Conservation (phyloP, 2,329 filamentous ascomycete genomes). For the Ophiostoma pallidulum region DNA sequence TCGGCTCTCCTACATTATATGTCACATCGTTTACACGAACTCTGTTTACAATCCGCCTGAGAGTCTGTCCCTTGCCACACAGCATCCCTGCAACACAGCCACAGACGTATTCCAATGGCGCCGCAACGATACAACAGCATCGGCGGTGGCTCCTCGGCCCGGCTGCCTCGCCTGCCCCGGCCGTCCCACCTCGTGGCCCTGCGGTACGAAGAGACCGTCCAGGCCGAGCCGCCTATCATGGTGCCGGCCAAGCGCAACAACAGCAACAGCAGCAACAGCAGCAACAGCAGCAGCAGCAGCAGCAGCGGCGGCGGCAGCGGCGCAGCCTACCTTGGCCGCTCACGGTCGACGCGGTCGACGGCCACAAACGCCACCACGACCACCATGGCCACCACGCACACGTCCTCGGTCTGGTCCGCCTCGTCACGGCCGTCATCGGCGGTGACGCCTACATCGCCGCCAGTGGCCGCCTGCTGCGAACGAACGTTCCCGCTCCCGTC, state of each 20-base stretch:
- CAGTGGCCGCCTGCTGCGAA: background rate
- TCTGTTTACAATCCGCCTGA: too few species aligned
- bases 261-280: background rate
- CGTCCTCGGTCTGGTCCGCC: conserved; percentile 20
- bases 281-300: background rate
- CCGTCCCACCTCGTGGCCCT: conserved; percentile 39
- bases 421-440: conserved; percentile 15
- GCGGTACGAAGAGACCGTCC: conserved; percentile 52
- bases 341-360: conserved; percentile 19
- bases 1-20: background rate
- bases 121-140: conserved; percentile 34
- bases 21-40: background rate
- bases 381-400: too few species aligned
- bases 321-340: conserved; percentile 28
- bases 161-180: conserved; percentile 30
- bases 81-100: background rate
- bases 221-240: conserved; percentile 48
- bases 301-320: conserved; percentile 27
- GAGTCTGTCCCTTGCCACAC: too few species aligned
- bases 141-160: conserved; percentile 29
- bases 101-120: conserved; percentile 23
- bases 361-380: conserved; percentile 3
- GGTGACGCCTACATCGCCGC: conserved; percentile 1
- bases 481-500: background rate
- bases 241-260: conserved; percentile 24